Evolutionary conservation across 306 rosid species (phyloP).

Genomic region (Leucaena leucocephala): DNA sequence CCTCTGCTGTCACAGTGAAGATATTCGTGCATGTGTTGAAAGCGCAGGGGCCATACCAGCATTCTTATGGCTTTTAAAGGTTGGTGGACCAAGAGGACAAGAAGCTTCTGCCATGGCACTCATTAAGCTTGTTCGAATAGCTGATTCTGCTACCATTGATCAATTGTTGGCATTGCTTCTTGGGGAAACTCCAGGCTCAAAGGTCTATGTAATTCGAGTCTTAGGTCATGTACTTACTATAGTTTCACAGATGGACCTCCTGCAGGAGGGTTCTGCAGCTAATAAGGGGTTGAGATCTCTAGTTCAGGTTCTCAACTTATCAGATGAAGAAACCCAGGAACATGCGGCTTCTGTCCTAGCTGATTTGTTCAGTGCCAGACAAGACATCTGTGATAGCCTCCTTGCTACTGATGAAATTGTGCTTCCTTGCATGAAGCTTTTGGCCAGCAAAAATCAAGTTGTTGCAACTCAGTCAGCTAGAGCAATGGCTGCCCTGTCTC

Average conservation of each 20-base stretch:
- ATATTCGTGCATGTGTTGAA: slow-evolving; percentile 88
- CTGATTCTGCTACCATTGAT: slow-evolving; percentile 93
- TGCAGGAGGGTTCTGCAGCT: slow-evolving; percentile 81
- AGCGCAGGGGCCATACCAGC: slow-evolving; percentile 82
- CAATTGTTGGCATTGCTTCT: slow-evolving; percentile 87
- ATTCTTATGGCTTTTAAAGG: slow-evolving; percentile 77
- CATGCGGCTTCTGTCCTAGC: slow-evolving; percentile 90
- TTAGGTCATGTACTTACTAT: slow-evolving; percentile 85
- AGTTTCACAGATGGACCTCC: slow-evolving; percentile 76
- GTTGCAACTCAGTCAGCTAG: slow-evolving; percentile 98
- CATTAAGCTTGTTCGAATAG: slow-evolving; percentile 72
- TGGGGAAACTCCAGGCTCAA: slow-evolving; percentile 76
- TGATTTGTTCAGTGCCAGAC: slow-evolving; percentile 81
- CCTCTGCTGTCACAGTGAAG: slow-evolving; percentile 96
- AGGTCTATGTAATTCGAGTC: slow-evolving; percentile 74
- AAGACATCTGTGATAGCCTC: slow-evolving; percentile 87
- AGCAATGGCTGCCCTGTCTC: slow-evolving; percentile 83
- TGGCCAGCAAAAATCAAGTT: slow-evolving; percentile 78
- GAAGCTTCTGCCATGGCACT: slow-evolving; percentile 95
- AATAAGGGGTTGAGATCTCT: slow-evolving; percentile 82
- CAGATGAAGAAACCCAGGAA: slow-evolving; percentile 85
- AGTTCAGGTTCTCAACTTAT: slow-evolving; percentile 80
- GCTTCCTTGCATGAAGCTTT: slow-evolving; percentile 88
- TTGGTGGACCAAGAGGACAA: slow-evolving; percentile 71
- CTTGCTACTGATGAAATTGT: slow-evolving; percentile 82